Evolutionary conservation across 176 grass and related monocot genomes (phyloP).

Genomic region (Triticum timopheevii): DNA sequence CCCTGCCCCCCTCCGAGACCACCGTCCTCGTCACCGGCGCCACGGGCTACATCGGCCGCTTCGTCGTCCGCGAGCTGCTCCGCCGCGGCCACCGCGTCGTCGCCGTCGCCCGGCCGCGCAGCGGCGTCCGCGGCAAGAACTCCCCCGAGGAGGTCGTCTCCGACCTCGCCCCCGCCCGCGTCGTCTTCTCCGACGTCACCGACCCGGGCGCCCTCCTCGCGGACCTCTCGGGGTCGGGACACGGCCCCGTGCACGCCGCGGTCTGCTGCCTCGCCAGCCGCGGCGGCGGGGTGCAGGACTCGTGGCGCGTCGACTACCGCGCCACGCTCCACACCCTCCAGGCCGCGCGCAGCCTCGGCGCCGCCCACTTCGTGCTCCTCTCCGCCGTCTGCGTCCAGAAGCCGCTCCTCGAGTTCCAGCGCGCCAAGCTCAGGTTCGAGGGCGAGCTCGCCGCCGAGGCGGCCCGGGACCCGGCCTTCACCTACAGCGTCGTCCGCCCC

Average conservation of each 20-base stretch:
- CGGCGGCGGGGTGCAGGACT: constrained; percentile 74
- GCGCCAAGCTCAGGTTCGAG: constrained; percentile 97
- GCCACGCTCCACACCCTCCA: constrained; percentile 72
- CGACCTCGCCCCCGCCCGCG: too few species aligned
- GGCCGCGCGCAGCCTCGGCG: constrained; percentile 57
- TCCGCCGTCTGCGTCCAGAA: constrained; percentile 97
- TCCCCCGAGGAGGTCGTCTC: too few species aligned
- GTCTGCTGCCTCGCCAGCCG: constrained; percentile 96
- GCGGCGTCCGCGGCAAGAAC: too few species aligned
- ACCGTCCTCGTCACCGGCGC: too few species aligned
- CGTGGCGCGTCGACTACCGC: constrained; percentile 83
- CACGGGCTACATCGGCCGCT: too few species aligned
- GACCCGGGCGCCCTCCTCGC: too few species aligned
- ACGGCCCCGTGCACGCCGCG: constrained; percentile 53
- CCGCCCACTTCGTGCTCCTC: constrained; percentile 87
- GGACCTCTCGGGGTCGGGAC: too few species aligned
- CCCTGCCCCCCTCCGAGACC: too few species aligned
- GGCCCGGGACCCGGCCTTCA: constrained; percentile 55
- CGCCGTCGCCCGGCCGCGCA: too few species aligned
- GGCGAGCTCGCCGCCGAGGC: constrained; percentile 64
- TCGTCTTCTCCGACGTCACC: too few species aligned
- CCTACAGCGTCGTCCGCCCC: constrained; percentile 90
- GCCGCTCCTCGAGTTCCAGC: constrained; percentile 96
- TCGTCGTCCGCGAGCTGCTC: too few species aligned
- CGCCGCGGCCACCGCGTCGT: too few species aligned